Evolutionary conservation across 2,329 filamentous ascomycete genomes (phyloP).

Genomic region (Fusarium irregulare): DNA sequence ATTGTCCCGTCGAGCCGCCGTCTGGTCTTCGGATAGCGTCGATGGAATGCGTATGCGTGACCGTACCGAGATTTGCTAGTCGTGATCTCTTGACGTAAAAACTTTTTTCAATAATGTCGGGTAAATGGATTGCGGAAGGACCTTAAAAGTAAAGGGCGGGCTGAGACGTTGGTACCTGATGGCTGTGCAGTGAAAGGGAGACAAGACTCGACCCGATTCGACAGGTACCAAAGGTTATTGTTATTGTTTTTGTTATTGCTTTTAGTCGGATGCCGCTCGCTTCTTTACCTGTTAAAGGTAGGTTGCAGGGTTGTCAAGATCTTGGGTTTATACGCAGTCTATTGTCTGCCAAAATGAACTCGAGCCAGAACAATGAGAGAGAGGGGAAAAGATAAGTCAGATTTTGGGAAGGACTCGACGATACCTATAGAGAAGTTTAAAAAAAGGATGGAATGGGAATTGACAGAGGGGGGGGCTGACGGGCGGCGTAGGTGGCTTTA

Average conservation of each 20-base stretch:
- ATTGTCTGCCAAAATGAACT: constrained; percentile 30
- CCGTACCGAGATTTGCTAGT: background rate
- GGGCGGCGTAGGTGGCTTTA: constrained; percentile 39
- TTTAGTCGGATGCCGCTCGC: constrained; percentile 27
- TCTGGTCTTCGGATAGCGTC: constrained; percentile 31
- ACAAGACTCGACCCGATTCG: background rate
- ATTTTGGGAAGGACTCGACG: background rate
- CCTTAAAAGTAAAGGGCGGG: constrained; percentile 8
- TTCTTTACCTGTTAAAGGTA: constrained; percentile 13
- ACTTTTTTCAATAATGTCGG: background rate
- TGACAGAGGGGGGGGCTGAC: constrained; percentile 28
- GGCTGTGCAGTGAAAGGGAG: constrained; percentile 26
- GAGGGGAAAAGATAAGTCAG: constrained; percentile 7
- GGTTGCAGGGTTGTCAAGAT: constrained; percentile 17
- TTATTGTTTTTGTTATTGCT: constrained; percentile 33
- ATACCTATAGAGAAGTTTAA: background rate
- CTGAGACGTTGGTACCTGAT: constrained; percentile 34
- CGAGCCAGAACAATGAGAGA: constrained; percentile 16
- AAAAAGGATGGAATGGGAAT: constrained; percentile 9
- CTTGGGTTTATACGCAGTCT: constrained; percentile 30
- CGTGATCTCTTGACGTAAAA: background rate
- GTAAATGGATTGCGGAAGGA: constrained; percentile 3
- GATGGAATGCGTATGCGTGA: constrained; percentile 16
- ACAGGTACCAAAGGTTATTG: constrained; percentile 13
- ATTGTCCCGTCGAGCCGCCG: constrained; percentile 38